Evolutionary conservation across 2,329 filamentous ascomycete species (phyloP), one percentile per base, ranked within the genome.

Genomic region (Colletotrichum sp.): DNA sequence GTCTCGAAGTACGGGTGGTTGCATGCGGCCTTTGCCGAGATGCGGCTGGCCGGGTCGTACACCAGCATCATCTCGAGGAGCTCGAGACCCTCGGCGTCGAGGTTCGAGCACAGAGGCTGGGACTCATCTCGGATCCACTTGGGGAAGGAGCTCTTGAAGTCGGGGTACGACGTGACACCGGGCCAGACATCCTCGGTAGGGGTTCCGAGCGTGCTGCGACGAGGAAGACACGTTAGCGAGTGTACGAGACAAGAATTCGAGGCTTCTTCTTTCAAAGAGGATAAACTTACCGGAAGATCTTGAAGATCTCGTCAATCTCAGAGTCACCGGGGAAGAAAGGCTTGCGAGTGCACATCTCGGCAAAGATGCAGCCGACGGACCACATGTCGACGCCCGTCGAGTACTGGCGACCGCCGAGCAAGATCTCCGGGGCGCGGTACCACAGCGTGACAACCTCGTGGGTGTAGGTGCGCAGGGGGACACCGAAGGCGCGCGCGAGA

Each of bases 361-460:
- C 96, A 84, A 98, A 98, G 85, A 98, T 98, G 85, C 95, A 97
- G 77, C 96, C 96, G 66, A 96, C 93, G 36, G 95, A 97, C 96
- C 96, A 98, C 94, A 98, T 98, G 82, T 98, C 96, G 56, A 98
- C 95, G 73, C 96, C 96, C 16, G 96, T 98, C 16, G 95, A 97
- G 87, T 98, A 98, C 84, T 98, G 95, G 68, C 96, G 93, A 73
- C 96, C 95, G 82, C 96, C 96, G 3, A 98, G 92, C 25, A 98
- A 90, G 85, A 98, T 97, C 84, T 98, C 96, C 1, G 96, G 96
- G 10, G 95, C 91, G 77, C 96, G 94, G 84, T 98, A 98, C 96
- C 96, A 98, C 74, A 98, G 89, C 2, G 96, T 98, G 75, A 98
- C 96, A 76, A 98, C 95, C 90, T 98, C 96, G 86, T 98, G 96